Base-by-base conservation (phyloP, 202 grass and related monocot species). In the Schoenoplectus tabernaemontani region DNA sequence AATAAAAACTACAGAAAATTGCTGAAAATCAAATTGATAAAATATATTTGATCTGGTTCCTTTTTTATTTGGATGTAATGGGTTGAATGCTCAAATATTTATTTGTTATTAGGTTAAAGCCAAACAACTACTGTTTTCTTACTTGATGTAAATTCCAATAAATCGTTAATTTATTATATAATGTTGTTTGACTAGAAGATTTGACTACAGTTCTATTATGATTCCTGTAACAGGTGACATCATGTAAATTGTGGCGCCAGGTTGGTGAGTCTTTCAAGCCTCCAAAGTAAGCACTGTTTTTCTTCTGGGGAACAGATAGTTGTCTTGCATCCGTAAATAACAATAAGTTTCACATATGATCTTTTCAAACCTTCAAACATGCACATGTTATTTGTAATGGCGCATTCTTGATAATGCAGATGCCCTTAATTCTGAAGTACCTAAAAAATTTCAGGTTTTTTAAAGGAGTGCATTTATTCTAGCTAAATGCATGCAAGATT, bases 221-320 rank as follows among this genome's bases (percentile, higher is more conserved):
- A 66, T 39, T 56, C 13, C 64, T 34, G 26, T 36, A 83, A 11
- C 83, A 99, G 96, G 96, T 99, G 76, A 99, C 96, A 20, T 69
- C 89, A 50, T 99, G 92, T 87, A 99, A 99, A 76, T 88, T 99
- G 51, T 99, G 96, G 96, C 92, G 96, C 70, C 96, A 99, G 77
- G 96, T 99, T 83, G 96, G 96, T 68, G 96, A 99, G 66, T 92
- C 96, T 41, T 99, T 99, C 71, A 99, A 85, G 76, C 96, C 96
- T 8, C 96, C 96, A 69, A 99, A 99, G 96, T 99, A 91, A 88
- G 86, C 23, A 67, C 33, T 61, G 64, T 28, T 81, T 78, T 73
- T 79, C n/a, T 24, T n/a, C 36, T 56, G 33, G 46, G 26, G 44
- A n/a, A 15, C 15, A 4, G 24, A 75, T 75, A 56, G 30, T 15